phyloP scores from a whole-genome alignment of 2,329 filamentous ascomycete genomes.

The Aureobasidium sp. region DNA sequence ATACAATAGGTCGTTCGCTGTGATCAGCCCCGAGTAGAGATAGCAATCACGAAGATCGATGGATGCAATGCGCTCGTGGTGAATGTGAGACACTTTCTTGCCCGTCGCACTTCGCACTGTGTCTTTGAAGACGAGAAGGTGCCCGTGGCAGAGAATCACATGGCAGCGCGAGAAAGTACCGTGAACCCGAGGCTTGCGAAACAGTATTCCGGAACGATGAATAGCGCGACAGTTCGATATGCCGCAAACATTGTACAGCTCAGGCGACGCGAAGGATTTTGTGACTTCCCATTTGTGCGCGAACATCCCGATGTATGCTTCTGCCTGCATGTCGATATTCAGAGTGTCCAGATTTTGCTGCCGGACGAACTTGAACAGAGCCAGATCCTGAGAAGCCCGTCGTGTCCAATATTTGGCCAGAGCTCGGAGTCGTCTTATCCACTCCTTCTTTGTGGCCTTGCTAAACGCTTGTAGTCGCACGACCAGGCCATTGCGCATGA shows the following conservation, averaged over 20 bases:
- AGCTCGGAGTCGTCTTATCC: slow-evolving; percentile 49
- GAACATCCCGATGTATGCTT: slow-evolving; percentile 57
- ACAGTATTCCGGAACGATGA: slow-evolving; percentile 52
- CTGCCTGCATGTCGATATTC: slow-evolving; percentile 56
- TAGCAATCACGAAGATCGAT: slow-evolving; percentile 56
- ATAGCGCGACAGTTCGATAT: slow-evolving; percentile 54
- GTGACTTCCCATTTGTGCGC: slow-evolving; percentile 60
- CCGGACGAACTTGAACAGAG: slow-evolving; percentile 48
- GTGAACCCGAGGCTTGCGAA: slow-evolving; percentile 55
- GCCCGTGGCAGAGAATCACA: slow-evolving; percentile 52
- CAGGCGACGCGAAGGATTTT: slow-evolving; percentile 52
- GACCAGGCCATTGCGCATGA: slow-evolving; percentile 52
- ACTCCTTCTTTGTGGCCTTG: slow-evolving; percentile 48
- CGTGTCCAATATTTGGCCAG: slow-evolving; percentile 54
- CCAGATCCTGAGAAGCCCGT: slow-evolving; percentile 47
- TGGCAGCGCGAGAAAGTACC: slow-evolving; percentile 52
- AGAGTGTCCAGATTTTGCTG: slow-evolving; percentile 50
- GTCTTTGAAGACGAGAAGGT: slow-evolving; percentile 54
- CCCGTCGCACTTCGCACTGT: slow-evolving; percentile 48
- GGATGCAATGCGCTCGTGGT: slow-evolving; percentile 51
- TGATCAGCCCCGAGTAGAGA: slow-evolving; percentile 55
- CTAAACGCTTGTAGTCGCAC: slow-evolving; percentile 51
- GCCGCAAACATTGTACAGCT: slow-evolving; percentile 61
- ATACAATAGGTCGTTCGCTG: slow-evolving; percentile 54
- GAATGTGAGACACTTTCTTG: slow-evolving; percentile 48